Evolutionary conservation across 257 asterid species (phyloP).

Genomic region (Solanum virginianum): DNA sequence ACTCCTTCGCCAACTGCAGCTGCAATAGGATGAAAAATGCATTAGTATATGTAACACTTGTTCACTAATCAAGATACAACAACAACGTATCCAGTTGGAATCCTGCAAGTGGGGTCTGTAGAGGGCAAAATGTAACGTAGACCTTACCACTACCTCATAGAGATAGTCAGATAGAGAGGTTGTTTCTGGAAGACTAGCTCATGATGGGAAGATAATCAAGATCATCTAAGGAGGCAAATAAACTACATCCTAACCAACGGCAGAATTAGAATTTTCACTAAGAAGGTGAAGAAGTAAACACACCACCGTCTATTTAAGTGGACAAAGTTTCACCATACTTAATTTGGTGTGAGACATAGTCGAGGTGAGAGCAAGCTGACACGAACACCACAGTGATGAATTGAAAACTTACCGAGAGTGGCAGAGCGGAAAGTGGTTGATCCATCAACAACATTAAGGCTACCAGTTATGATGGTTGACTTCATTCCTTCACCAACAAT

Average conservation of each 20-base stretch:
- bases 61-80: background rate
- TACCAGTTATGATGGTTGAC: constrained; percentile 28
- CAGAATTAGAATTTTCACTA: too few species aligned
- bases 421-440: constrained; percentile 41
- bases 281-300: too few species aligned
- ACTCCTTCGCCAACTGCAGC: constrained; percentile 42
- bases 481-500: constrained; percentile 48
- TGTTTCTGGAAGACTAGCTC: background rate
- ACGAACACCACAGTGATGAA: background rate
- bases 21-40: constrained; percentile 2
- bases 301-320: too few species aligned
- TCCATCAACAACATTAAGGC: constrained; percentile 34
- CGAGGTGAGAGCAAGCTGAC: background rate
- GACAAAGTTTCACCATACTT: too few species aligned
- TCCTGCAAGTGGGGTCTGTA: too few species aligned
- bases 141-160: too few species aligned
- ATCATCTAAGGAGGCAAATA: background rate
- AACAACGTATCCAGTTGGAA: too few species aligned
- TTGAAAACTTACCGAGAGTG: constrained; percentile 32
- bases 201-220: background rate
- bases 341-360: too few species aligned
- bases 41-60: background rate
- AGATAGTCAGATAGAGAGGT: too few species aligned
- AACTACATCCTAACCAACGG: background rate
- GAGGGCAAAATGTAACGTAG: too few species aligned